Conservation (phyloP, 2,329 filamentous ascomycete species). For the Trichoderma atroviride region DNA sequence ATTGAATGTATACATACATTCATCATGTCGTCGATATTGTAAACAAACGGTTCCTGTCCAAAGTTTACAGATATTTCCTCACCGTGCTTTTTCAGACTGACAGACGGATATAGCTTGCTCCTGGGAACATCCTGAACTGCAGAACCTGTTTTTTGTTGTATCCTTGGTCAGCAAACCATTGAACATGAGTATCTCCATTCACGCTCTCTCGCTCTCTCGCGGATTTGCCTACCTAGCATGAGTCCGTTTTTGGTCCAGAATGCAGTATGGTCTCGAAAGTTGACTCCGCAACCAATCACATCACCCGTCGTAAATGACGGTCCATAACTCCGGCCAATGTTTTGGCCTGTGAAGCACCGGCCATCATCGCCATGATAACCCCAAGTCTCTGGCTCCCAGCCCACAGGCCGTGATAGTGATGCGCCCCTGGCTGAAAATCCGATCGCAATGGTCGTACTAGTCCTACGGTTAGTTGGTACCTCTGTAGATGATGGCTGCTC, state of each 20-base stretch:
- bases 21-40: constrained; percentile 87
- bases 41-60: constrained; percentile 77
- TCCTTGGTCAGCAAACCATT: background rate
- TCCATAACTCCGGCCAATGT: constrained; percentile 59
- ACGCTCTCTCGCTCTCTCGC: background rate
- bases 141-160: constrained; percentile 62
- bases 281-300: constrained; percentile 66
- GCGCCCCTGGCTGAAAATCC: constrained; percentile 62
- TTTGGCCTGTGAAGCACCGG: constrained; percentile 60
- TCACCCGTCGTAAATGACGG: constrained; percentile 59
- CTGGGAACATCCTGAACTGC: constrained; percentile 69
- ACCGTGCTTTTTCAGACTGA: constrained; percentile 67
- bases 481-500: background rate
- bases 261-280: constrained; percentile 64
- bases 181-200: background rate
- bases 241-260: constrained; percentile 71
- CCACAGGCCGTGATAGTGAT: constrained; percentile 58
- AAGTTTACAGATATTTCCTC: constrained; percentile 68
- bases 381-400: constrained; percentile 70
- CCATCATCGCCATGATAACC: constrained; percentile 72
- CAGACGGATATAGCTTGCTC: constrained; percentile 65
- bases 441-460: constrained; percentile 62
- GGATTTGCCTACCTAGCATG: constrained; percentile 52
- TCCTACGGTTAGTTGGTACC: constrained; percentile 19
- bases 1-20: constrained; percentile 53